phyloP scores from a whole-genome alignment of 768 basidiomycete genomes.

The Mycena sanguinolenta region DNA sequence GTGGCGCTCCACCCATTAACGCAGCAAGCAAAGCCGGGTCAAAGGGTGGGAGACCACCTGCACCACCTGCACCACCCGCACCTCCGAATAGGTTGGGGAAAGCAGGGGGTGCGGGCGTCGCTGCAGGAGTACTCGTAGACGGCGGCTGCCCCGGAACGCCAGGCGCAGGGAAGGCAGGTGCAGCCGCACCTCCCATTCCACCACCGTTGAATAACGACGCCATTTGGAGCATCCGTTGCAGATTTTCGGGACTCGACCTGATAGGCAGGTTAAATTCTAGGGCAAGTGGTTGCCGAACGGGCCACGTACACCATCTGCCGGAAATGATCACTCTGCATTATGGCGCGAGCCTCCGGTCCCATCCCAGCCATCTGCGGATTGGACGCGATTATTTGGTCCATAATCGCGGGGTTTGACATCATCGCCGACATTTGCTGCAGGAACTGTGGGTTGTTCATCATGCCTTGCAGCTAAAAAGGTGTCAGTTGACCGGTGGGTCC shows the following conservation, averaged over 20 bases:
- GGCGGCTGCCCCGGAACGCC: constrained; percentile 61
- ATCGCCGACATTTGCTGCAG: constrained; percentile 88
- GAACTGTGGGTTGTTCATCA: constrained; percentile 90
- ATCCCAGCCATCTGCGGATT: constrained; percentile 84
- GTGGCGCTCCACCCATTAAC: constrained; percentile 29
- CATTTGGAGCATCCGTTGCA: constrained; percentile 86
- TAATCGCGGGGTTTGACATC: constrained; percentile 89
- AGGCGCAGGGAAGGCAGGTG: constrained; percentile 69
- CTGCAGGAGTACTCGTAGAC: constrained; percentile 42
- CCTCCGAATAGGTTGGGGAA: constrained; percentile 43
- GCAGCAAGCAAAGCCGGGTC: constrained; percentile 33
- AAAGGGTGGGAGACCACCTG: constrained; percentile 16
- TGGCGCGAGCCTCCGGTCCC: constrained; percentile 84
- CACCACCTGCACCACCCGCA: too few species aligned
- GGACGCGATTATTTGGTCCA: constrained; percentile 87
- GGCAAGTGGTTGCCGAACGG: not conserved
- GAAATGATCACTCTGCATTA: constrained; percentile 84
- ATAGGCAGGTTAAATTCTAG: constrained; percentile 46
- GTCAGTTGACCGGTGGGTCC: constrained; percentile 16
- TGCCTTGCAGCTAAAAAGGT: constrained; percentile 73
- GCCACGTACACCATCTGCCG: constrained; percentile 77
- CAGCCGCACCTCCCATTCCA: constrained; percentile 40
- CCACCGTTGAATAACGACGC: constrained; percentile 64
- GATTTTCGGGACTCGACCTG: constrained; percentile 77
- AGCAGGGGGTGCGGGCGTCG: constrained; percentile 41